phyloP scores from a whole-genome alignment of 306 rosid species.

The Casuarina cunninghamiana region DNA sequence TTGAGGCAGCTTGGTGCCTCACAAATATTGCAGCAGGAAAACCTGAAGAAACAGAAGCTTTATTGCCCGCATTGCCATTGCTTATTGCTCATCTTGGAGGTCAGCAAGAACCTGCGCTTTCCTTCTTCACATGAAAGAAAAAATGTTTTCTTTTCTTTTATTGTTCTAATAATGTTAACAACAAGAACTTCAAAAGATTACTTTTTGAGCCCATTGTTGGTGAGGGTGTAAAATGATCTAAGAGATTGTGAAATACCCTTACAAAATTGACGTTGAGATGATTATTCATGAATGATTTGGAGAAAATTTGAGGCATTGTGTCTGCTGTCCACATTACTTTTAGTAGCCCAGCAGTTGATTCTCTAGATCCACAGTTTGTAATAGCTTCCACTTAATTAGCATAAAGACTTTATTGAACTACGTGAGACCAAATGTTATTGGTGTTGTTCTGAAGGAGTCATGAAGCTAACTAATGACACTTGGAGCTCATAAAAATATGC shows the following conservation, averaged over 20 bases:
- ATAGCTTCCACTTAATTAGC: not conserved
- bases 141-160: slow-evolving; percentile 2
- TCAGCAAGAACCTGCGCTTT: slow-evolving; percentile 38
- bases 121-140: slow-evolving; percentile 17
- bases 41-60: slow-evolving; percentile 86
- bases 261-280: not conserved
- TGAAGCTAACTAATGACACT: not conserved
- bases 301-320: not conserved
- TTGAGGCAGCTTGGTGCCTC: slow-evolving; percentile 99
- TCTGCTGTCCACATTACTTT: not conserved
- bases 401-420: slow-evolving; percentile 3
- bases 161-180: not conserved
- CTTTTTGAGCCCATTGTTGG: not conserved
- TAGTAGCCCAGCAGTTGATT: not conserved
- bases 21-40: slow-evolving; percentile 97
- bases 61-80: slow-evolving; percentile 85
- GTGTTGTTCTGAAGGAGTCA: not conserved
- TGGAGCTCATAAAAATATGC: slow-evolving; percentile 8
- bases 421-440: not conserved
- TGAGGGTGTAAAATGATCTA: not conserved
- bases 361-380: not conserved
- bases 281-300: not conserved
- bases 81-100: slow-evolving; percentile 99
- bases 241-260: not conserved
- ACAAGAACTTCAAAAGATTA: not conserved